phyloP scores from a whole-genome alignment of 1,284 basidiomycete genomes.

The Exobasidium rhododendri region DNA sequence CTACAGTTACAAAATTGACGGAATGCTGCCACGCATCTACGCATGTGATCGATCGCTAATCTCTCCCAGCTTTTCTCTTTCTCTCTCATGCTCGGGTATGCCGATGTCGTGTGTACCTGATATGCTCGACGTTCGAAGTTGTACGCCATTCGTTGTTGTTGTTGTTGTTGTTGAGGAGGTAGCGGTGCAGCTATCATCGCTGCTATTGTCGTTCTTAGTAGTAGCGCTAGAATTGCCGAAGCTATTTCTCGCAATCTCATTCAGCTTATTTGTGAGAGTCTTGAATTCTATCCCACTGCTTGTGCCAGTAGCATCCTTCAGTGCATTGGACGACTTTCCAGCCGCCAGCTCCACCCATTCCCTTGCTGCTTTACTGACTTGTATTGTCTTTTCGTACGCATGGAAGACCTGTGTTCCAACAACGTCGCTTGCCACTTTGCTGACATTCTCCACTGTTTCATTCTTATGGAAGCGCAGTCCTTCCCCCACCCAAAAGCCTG shows the following conservation, averaged over 20 bases:
- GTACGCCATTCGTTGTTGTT: background rate
- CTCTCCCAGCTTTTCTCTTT: slow-evolving; percentile 1
- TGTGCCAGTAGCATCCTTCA: slow-evolving; percentile 22
- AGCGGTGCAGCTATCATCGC: too few relatives aligned
- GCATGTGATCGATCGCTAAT: background rate
- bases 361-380: slow-evolving; percentile 2
- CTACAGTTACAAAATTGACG: too few relatives aligned
- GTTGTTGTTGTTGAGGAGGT: background rate
- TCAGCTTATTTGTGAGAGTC: slow-evolving; percentile 33
- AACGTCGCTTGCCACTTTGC: background rate
- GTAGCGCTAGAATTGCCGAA: slow-evolving; percentile 3
- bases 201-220: background rate
- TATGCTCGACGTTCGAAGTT: background rate
- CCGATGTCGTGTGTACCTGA: background rate
- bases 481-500: slow-evolving; percentile 40
- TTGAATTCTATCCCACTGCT: slow-evolving; percentile 38
- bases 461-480: background rate
- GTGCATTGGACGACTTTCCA: slow-evolving; percentile 27
- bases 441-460: slow-evolving; percentile 7
- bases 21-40: too few relatives aligned
- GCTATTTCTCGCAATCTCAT: slow-evolving; percentile 27
- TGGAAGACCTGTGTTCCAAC: background rate
- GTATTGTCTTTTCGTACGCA: background rate
- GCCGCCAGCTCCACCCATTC: slow-evolving; percentile 11
- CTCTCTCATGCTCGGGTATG: background rate